These are phyloP conservation scores for Fraxinus floribunda DNA, from an alignment of 305 asterid species.

Conservation along the genomic window DNA sequence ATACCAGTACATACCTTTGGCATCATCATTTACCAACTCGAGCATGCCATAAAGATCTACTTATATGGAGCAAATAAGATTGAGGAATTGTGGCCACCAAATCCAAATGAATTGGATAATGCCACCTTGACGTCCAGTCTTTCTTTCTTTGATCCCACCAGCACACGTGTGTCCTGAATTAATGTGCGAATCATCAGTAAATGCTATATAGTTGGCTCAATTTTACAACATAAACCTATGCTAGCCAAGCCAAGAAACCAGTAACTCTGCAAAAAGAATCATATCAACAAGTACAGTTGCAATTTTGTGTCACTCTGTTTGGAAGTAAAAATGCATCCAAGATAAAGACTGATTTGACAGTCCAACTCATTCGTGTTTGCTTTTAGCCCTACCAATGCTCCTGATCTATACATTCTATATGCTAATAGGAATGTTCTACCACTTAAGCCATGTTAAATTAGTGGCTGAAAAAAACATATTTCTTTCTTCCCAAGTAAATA, in stretches of 20 bases:
- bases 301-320: not conserved
- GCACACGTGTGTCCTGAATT: slow-evolving; percentile 59
- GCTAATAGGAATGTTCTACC: slow-evolving; percentile 10
- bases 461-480: not conserved
- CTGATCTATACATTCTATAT: not conserved
- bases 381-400: not conserved
- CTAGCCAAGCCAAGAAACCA: slow-evolving; percentile 3
- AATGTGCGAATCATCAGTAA: slow-evolving; percentile 27
- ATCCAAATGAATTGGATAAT: slow-evolving; percentile 87
- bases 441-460: not conserved
- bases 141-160: slow-evolving; percentile 78
- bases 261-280: not conserved
- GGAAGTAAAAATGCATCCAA: slow-evolving; percentile 1
- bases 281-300: slow-evolving; percentile 9
- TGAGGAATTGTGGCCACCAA: slow-evolving; percentile 94
- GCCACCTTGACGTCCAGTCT: slow-evolving; percentile 74
- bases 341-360: slow-evolving; percentile 5
- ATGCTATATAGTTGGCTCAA: not conserved
- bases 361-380: slow-evolving; percentile 14
- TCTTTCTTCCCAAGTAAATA: not conserved
- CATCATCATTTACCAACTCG: not conserved
- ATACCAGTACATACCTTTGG: slow-evolving; percentile 29
- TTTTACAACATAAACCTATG: slow-evolving; percentile 12
- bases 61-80: slow-evolving; percentile 79
- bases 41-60: slow-evolving; percentile 36